These are phyloP conservation scores for Dictyostelium brefeldianum DNA, from an alignment of 78 protist genomes.

Conservation along the genomic window DNA sequence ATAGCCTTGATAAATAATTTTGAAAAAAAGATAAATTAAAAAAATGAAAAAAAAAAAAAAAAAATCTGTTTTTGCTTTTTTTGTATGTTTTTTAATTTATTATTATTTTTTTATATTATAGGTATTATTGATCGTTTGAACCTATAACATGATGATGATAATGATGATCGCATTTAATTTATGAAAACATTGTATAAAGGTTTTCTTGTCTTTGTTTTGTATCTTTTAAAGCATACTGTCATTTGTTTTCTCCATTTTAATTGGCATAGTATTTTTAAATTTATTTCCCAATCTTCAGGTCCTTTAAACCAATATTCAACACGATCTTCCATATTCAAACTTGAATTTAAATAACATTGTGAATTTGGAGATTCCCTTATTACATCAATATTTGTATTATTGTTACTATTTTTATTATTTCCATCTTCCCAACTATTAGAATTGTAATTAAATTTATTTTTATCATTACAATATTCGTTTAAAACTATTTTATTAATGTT, in stretches of 20 bases:
- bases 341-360: neutral
- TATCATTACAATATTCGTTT: neutral
- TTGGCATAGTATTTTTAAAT: neutral
- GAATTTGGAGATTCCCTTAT: slow-evolving; percentile 1
- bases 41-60: too few species aligned
- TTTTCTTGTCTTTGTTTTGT: neutral
- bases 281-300: slow-evolving; percentile 18
- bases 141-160: neutral
- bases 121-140: neutral
- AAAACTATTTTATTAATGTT: neutral
- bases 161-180: neutral
- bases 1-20: too few species aligned
- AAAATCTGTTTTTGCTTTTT: too few species aligned
- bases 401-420: neutral
- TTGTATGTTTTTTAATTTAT: neutral
- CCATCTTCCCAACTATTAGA: too few species aligned
- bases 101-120: neutral
- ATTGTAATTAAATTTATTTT: neutral
- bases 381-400: slow-evolving; percentile 10
- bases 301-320: neutral
- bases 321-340: neutral
- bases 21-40: too few species aligned
- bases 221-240: slow-evolving; percentile 1
- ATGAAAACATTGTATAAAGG: too few species aligned
- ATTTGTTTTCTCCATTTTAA: slow-evolving; percentile 33